Conservation (phyloP, 1,139 yeast genomes). For the Candida smagusa region DNA sequence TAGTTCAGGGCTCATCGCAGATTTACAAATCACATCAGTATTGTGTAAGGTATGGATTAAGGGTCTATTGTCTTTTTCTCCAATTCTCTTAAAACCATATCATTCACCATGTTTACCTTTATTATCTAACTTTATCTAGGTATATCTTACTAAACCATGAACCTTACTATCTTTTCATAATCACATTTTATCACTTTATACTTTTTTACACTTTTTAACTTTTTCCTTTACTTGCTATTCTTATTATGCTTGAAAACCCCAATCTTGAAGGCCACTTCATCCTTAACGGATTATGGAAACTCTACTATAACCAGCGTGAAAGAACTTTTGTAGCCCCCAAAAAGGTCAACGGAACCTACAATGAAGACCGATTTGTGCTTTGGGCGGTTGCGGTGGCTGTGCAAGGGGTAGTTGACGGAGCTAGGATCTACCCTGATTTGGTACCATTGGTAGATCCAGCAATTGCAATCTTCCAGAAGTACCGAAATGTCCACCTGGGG, state of each 20-base stretch:
- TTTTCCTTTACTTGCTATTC: no score
- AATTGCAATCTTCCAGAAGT: constrained; percentile 47
- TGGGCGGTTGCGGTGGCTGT: constrained; percentile 70
- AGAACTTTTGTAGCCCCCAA: constrained; percentile 43
- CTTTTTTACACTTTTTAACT: no score
- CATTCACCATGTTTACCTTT: no score
- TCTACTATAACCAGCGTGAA: constrained; percentile 42
- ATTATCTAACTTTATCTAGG: no score
- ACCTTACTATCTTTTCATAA: no score
- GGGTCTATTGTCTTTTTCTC: no score
- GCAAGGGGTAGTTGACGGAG: constrained; percentile 61
- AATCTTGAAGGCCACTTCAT: constrained; percentile 51
- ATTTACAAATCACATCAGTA: no score
- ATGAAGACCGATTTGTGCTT: constrained; percentile 54
- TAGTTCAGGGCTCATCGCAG: no score
- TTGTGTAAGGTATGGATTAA: no score
- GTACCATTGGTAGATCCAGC: constrained; percentile 58
- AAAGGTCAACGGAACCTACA: constrained; percentile 49
- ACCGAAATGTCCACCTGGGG: constrained; percentile 48
- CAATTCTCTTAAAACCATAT: no score
- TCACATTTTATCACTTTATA: no score
- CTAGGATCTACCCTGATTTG: constrained; percentile 53
- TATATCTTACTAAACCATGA: no score
- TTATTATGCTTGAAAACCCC: constrained; percentile 27
- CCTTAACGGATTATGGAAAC: constrained; percentile 43